Conservation (phyloP, 2,329 filamentous ascomycete genomes). For the Pezicula rhizophila region DNA sequence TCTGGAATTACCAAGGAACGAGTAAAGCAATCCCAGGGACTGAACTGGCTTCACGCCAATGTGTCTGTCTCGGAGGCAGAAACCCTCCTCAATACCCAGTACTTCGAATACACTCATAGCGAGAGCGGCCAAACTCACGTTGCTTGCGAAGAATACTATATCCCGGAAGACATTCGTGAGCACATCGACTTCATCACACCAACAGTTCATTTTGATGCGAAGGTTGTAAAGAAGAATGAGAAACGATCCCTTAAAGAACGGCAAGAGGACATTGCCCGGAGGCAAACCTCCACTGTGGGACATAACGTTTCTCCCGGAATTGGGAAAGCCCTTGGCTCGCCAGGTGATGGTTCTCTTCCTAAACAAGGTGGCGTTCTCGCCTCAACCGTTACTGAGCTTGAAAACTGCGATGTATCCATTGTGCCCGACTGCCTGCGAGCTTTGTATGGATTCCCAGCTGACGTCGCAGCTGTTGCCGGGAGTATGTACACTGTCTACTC, state of each 20-base stretch:
- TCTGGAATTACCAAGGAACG: constrained; percentile 42
- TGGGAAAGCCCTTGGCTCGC: constrained; percentile 33
- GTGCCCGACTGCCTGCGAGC: constrained; percentile 49
- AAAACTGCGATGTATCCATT: constrained; percentile 44
- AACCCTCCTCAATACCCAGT: constrained; percentile 43
- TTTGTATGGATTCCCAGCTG: constrained; percentile 39
- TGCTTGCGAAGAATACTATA: constrained; percentile 20
- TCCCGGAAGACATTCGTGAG: constrained; percentile 14
- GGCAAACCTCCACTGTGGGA: neutral
- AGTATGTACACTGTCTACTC: constrained; percentile 6
- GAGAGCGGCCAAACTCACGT: constrained; percentile 37
- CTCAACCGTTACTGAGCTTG: constrained; percentile 7
- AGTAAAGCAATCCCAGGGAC: constrained; percentile 36
- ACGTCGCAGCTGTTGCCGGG: constrained; percentile 19
- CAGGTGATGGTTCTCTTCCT: constrained; percentile 25
- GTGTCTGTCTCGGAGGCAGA: constrained; percentile 35
- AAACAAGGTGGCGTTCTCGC: constrained; percentile 21
- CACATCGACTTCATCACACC: constrained; percentile 25
- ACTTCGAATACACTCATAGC: constrained; percentile 35
- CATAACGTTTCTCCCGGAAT: constrained; percentile 34
- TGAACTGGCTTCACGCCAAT: constrained; percentile 22
- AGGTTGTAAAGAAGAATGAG: constrained; percentile 4
- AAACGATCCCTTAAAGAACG: constrained; percentile 14
- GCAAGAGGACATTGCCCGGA: neutral
- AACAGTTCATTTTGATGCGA: constrained; percentile 22